Evolutionary conservation across 805 yeast genomes (phyloP), one percentile per base, ranked within the genome.

Genomic region (Cyberlindnera veronae): DNA sequence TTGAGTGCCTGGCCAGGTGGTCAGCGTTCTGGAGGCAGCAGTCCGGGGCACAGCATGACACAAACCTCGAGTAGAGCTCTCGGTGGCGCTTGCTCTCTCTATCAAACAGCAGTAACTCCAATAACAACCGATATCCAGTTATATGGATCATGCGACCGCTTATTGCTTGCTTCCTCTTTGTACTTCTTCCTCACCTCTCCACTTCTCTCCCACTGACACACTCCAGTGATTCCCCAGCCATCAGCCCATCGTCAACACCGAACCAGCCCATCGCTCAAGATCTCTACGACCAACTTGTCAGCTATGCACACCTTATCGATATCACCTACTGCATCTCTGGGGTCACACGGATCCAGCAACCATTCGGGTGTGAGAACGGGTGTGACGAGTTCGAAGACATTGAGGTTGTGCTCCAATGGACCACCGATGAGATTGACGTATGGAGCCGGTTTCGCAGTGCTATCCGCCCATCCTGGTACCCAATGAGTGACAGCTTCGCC

Each of bases 301-400:
- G 18, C 7, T 39, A 36, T 22, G 55, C 60, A 0, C 54, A 52
- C 35, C 20, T 56, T 12, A 54, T 53, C 18, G 60, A 56, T 24
- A 51, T 56, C 13, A 48, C 59, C 35, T 55, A 55, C 31, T 57
- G 61, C 28, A 48, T 57, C 1, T 54, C 61, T 1, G 50, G 53
- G 3, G 20, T 49, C 4, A 34, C 53, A 0, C 30, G 33, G 15
- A 55, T 57, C 4, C 22, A 38, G 4, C 34, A 41, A 5, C 61
- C 61, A 2, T 57, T 55, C 16, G 17, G 34, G 3, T 57, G 61
- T 29, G 57, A 55, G n/a, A 49, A 48, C 29, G 43, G 29, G 12
- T 57, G 61, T 30, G 43, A 37, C 6, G 40, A 38, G 3, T 57
- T 57, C 36, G 50, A 48, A 26, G 32, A 43, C 31, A 48, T 53